Evolutionary conservation across 108 stramenopile species (phyloP).

Genomic region (Nitzschia palea): DNA sequence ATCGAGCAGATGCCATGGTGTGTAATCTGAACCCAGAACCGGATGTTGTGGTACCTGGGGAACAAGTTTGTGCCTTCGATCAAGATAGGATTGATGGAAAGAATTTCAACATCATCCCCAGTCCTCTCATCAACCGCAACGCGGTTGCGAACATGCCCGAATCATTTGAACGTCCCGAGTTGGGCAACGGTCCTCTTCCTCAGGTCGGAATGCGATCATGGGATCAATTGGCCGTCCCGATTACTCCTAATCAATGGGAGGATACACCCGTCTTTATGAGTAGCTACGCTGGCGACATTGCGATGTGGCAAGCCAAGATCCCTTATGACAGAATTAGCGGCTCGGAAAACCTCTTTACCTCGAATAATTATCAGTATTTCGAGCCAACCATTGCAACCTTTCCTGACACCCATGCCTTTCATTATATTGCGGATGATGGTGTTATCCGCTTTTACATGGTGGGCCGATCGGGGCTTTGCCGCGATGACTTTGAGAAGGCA

Average conservation of each 20-base stretch:
- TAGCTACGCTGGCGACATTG: slow-evolving; percentile 25
- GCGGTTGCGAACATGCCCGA: slow-evolving; percentile 30
- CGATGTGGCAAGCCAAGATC: slow-evolving; percentile 33
- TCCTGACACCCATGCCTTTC: slow-evolving; percentile 28
- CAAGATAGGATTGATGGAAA: slow-evolving; percentile 19
- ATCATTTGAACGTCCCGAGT: slow-evolving; percentile 2
- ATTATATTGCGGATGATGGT: slow-evolving; percentile 25
- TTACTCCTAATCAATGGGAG: slow-evolving; percentile 18
- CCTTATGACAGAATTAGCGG: slow-evolving; percentile 21
- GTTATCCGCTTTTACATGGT: slow-evolving; percentile 31
- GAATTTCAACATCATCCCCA: slow-evolving; percentile 32
- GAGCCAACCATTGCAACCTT: slow-evolving; percentile 24
- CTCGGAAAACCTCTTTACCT: slow-evolving; percentile 5
- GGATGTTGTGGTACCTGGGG: slow-evolving; percentile 19
- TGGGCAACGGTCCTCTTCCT: slow-evolving; percentile 12
- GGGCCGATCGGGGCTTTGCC: slow-evolving; percentile 26
- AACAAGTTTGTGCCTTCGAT: slow-evolving; percentile 18
- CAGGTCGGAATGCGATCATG: slow-evolving; percentile 30
- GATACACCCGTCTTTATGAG: slow-evolving; percentile 31
- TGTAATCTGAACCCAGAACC: slow-evolving; percentile 3
- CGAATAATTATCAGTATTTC: slow-evolving; percentile 17
- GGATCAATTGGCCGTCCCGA: slow-evolving; percentile 14
- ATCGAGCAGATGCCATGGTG: slow-evolving; percentile 25
- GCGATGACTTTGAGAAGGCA: slow-evolving; percentile 32
- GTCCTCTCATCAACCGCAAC: not conserved